These are phyloP conservation scores for Verticillium longisporum DNA, from an alignment of 2,329 filamentous ascomycete genomes.

Conservation along the genomic window DNA sequence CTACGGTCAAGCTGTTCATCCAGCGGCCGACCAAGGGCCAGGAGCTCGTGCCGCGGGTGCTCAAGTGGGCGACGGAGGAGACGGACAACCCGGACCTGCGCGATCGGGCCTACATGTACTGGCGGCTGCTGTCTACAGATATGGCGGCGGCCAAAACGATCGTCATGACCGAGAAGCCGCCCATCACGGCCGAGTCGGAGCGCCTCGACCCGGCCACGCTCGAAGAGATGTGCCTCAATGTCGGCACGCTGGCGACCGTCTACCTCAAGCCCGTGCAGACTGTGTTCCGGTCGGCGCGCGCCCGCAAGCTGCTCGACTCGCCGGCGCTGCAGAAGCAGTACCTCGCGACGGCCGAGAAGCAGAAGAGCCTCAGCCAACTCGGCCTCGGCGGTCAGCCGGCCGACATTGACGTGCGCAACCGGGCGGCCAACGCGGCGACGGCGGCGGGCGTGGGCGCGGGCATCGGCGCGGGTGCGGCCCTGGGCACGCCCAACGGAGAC, in stretches of 20 bases:
- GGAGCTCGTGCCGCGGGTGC: slow-evolving; percentile 83
- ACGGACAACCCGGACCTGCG: slow-evolving; percentile 98
- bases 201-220: slow-evolving; percentile 85
- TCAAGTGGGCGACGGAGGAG: slow-evolving; percentile 98
- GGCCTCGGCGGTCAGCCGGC: slow-evolving; percentile 46
- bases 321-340: slow-evolving; percentile 76
- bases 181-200: slow-evolving; percentile 93
- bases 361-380: slow-evolving; percentile 55
- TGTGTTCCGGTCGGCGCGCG: slow-evolving; percentile 85
- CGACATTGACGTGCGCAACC: slow-evolving; percentile 39
- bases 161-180: slow-evolving; percentile 95
- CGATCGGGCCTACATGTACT: slow-evolving; percentile 98
- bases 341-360: slow-evolving; percentile 52
- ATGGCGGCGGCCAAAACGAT: slow-evolving; percentile 79
- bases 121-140: slow-evolving; percentile 89
- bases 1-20: slow-evolving; percentile 96
- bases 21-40: slow-evolving; percentile 93
- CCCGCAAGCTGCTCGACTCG: slow-evolving; percentile 70
- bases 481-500: slow-evolving; percentile 15
- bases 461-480: background rate
- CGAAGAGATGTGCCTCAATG: slow-evolving; percentile 95
- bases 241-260: slow-evolving; percentile 92
- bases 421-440: slow-evolving; percentile 11
- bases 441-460: slow-evolving; percentile 18
- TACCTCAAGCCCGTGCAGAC: slow-evolving; percentile 97